Evolutionary conservation across 495 filamentous ascomycete genomes (phyloP).

Genomic region (Gamarada debralockiae): DNA sequence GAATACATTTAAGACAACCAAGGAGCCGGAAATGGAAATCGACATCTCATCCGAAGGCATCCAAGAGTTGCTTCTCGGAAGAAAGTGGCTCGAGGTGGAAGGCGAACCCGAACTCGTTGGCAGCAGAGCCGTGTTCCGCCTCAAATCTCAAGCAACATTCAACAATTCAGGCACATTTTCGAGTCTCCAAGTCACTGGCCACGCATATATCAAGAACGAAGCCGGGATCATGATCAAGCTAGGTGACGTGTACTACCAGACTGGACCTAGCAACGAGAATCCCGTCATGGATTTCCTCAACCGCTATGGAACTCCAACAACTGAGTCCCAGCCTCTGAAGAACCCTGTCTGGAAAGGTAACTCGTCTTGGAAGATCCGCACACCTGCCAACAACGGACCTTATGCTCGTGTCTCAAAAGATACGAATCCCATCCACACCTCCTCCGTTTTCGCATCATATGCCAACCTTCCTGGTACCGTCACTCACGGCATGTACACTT

Average conservation of each 20-base stretch:
- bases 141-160: background rate
- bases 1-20: slow-evolving; percentile 95
- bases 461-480: slow-evolving; percentile 6
- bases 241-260: slow-evolving; percentile 88
- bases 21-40: slow-evolving; percentile 90
- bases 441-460: background rate
- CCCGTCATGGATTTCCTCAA: slow-evolving; percentile 93
- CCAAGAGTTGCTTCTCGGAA: slow-evolving; percentile 63
- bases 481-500: slow-evolving; percentile 13
- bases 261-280: slow-evolving; percentile 86
- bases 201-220: slow-evolving; percentile 59
- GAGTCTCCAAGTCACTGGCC: slow-evolving; percentile 62
- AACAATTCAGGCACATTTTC: background rate
- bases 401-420: slow-evolving; percentile 94
- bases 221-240: slow-evolving; percentile 35
- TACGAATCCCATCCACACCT: slow-evolving; percentile 7
- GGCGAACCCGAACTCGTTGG: background rate
- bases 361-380: slow-evolving; percentile 31
- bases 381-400: slow-evolving; percentile 84
- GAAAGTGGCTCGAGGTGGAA: background rate
- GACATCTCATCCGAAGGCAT: slow-evolving; percentile 78
- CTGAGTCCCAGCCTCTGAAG: slow-evolving; percentile 87
- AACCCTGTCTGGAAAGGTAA: slow-evolving; percentile 79
- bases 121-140: background rate
- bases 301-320: slow-evolving; percentile 71